Percentiles rank a stretch among this genome's conserved stretches.
Conservation (phyloP, 2,329 filamentous ascomycete species). For the Penicillium fuscoglaucum region DNA sequence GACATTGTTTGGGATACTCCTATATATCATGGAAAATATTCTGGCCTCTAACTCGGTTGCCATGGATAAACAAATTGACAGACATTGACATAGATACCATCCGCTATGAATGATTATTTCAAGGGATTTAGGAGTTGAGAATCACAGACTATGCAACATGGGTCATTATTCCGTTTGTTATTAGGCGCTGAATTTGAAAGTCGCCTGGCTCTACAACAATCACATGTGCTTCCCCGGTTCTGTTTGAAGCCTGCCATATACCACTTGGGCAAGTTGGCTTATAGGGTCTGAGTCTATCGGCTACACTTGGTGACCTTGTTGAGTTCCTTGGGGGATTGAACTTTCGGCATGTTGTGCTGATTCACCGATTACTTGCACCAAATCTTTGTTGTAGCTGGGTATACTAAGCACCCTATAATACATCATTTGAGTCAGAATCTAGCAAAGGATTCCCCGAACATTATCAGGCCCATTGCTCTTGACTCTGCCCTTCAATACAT, state of each 20-base stretch:
- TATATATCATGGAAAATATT: not conserved
- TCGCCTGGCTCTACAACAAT: not conserved
- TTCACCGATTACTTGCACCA: too few relatives aligned
- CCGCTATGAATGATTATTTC: too few relatives aligned
- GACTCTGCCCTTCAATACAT: too few relatives aligned
- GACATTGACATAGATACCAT: not conserved
- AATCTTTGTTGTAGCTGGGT: too few relatives aligned
- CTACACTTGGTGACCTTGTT: not conserved
- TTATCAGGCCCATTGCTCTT: too few relatives aligned
- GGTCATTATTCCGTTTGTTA: not conserved
- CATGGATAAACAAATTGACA: not conserved
- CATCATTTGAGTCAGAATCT: too few relatives aligned
- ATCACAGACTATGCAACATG: not conserved
- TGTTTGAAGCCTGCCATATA: not conserved
- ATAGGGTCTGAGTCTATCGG: not conserved
- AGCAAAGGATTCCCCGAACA: too few relatives aligned
- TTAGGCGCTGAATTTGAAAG: not conserved
- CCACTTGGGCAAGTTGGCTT: not conserved
- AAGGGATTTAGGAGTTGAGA: too few relatives aligned
- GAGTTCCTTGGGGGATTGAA: too few relatives aligned
- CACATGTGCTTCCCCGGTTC: not conserved
- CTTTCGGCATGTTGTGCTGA: too few relatives aligned
- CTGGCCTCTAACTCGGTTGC: not conserved
- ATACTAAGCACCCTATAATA: too few relatives aligned
- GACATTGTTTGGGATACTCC: not conserved